Evolutionary conservation across 345 rosid genomes (phyloP).

Genomic region (Rhodamnia rubescens): DNA sequence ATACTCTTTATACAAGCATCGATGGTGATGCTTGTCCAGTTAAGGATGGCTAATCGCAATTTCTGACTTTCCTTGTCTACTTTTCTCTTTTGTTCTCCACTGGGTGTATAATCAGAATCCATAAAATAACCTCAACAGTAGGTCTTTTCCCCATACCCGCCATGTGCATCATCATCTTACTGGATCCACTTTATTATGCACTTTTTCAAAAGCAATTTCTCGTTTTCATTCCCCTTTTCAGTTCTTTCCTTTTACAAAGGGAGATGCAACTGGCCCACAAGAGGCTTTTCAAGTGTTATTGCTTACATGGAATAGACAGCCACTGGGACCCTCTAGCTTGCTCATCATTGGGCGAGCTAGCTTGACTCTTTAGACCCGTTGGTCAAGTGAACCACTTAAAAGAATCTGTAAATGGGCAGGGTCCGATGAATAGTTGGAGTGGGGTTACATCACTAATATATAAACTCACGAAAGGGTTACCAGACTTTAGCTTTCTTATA

Average conservation of each 20-base stretch:
- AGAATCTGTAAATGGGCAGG: neutral
- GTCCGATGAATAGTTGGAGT: neutral
- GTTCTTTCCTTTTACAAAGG: neutral
- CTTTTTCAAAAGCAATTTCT: neutral
- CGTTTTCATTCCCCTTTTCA: neutral
- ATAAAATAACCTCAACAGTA: neutral
- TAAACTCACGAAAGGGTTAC: neutral
- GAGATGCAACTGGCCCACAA: neutral
- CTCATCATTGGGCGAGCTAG: neutral
- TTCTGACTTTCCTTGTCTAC: neutral
- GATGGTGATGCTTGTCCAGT: neutral
- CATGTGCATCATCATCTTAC: neutral
- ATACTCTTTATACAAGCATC: neutral
- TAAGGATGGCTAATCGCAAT: neutral
- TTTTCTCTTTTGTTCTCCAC: neutral
- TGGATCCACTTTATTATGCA: neutral
- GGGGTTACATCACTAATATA: neutral
- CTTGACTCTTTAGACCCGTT: neutral
- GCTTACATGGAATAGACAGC: neutral
- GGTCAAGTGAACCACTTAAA: neutral
- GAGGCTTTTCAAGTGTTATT: neutral
- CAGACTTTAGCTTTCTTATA: neutral
- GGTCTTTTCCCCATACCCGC: neutral
- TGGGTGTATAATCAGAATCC: neutral
- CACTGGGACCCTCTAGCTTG: neutral